Base-by-base conservation (phyloP, 2,329 filamentous ascomycete species). In the Didymella exigua region DNA sequence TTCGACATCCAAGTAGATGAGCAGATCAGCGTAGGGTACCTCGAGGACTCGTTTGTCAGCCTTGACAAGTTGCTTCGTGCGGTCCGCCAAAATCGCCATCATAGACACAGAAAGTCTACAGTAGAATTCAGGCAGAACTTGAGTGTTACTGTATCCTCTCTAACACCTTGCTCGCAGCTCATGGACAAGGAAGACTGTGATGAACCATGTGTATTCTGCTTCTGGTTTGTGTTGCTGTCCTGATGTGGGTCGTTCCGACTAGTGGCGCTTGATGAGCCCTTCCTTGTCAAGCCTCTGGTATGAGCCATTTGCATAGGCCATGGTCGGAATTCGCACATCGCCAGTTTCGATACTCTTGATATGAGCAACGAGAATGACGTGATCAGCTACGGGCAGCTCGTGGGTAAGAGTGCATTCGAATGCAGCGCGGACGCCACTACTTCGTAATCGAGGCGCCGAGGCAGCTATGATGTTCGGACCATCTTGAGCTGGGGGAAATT, bases 361-460 rank as follows among this genome's bases (percentile, higher is more conserved):
- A 42, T 74, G 69, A n/a, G 78, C 80, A 46, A 82, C 73, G 0
- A 79, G 70, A 19, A 83, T 73, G 27, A 78, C 66, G 59, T 82
- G 80, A 58, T 83, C 80, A 3, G 71, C 77, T 31, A 82, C 72
- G 9, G 65, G 51, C 4, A 81, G 56, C 29, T 77, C 71, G 6
- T 65, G 56, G 24, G 75, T 61, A 18, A 78, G 19, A 18, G 70
- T 56, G 33, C 75, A 80, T 23, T 65, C 58, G 23, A 79, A 56
- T 4, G 65, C 56, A 26, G 70, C 72, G 9, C 71, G 48, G 23
- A 72, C 60, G 24, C 31, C 46, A 3, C 56, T 30, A 14, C 53
- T 52, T 8, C 23, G 18, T 14, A 71, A 58, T 24, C 54, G 58
- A 21, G 69, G 66, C 30, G 69, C 57, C 21, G 43, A 18, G 11